Conservation (phyloP, 2,329 filamentous ascomycete genomes). For the Mariannaea sp. region DNA sequence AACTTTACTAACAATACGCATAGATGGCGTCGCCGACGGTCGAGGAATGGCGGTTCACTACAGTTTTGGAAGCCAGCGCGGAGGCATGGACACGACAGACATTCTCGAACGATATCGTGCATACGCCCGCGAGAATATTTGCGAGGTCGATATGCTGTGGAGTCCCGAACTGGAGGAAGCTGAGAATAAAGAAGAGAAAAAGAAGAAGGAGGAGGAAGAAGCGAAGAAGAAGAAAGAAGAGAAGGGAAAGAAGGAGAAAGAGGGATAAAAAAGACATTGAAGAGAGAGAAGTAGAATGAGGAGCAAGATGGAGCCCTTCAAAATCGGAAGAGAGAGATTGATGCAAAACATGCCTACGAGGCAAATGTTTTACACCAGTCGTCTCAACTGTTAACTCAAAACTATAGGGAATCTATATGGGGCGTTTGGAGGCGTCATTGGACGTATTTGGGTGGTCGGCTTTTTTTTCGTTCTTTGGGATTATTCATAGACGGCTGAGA, state of each 20-base stretch:
- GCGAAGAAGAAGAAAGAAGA: not conserved
- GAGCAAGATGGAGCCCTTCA: not conserved
- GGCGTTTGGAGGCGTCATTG: not conserved
- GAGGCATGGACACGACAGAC: constrained; percentile 55
- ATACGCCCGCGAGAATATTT: constrained; percentile 59
- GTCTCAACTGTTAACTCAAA: not conserved
- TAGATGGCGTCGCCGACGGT: constrained; percentile 56
- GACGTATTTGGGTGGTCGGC: not conserved
- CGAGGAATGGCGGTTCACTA: constrained; percentile 60
- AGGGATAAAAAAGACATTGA: not conserved
- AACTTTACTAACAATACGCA: constrained; percentile 15
- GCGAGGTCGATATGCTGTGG: constrained; percentile 42
- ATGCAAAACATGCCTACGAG: not conserved
- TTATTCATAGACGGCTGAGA: no score
- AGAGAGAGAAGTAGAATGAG: not conserved
- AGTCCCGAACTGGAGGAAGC: constrained; percentile 24
- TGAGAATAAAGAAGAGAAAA: not conserved
- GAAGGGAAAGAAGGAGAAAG: not conserved
- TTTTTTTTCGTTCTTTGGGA: not conserved
- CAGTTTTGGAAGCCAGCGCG: constrained; percentile 49
- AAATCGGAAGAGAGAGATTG: not conserved
- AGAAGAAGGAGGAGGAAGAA: not conserved
- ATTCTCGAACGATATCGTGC: constrained; percentile 57
- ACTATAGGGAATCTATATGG: not conserved
- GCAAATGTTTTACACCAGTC: no score